Evolutionary conservation across 2,329 filamentous ascomycete genomes (phyloP).

Genomic region (Corinectria fuckeliana): DNA sequence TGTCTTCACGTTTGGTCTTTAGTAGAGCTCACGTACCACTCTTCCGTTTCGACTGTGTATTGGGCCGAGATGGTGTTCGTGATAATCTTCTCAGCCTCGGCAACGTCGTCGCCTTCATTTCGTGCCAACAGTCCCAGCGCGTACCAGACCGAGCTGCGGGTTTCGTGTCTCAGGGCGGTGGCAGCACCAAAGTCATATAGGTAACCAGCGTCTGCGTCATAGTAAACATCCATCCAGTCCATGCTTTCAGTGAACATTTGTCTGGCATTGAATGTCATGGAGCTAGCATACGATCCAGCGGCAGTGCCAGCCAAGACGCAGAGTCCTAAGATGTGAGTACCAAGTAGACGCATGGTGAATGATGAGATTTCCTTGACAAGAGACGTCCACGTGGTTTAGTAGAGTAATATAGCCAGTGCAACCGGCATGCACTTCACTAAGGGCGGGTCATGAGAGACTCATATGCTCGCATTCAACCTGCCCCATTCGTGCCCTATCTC

Average conservation of each 20-base stretch:
- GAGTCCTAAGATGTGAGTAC: neutral
- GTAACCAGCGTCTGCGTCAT: slow-evolving; percentile 59
- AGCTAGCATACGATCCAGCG: neutral
- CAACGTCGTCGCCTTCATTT: slow-evolving; percentile 56
- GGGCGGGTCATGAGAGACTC: neutral
- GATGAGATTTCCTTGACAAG: neutral
- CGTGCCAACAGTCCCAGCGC: slow-evolving; percentile 63
- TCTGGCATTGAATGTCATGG: slow-evolving; percentile 18
- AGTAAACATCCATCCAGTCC: slow-evolving; percentile 59
- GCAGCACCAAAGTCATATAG: slow-evolving; percentile 56
- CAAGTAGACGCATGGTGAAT: slow-evolving; percentile 3
- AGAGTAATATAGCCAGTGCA: neutral
- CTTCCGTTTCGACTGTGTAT: slow-evolving; percentile 56
- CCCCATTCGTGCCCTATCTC: neutral
- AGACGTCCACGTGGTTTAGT: too few relatives aligned
- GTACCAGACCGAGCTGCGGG: slow-evolving; percentile 65
- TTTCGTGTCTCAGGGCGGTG: slow-evolving; percentile 60
- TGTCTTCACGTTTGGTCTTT: too few relatives aligned
- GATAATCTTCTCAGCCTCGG: slow-evolving; percentile 60
- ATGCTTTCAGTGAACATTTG: slow-evolving; percentile 27
- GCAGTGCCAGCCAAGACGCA: neutral
- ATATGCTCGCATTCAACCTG: neutral
- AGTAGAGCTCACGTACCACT: slow-evolving; percentile 55
- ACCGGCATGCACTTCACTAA: neutral
- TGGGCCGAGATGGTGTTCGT: slow-evolving; percentile 60